Conservation (phyloP, 306 rosid genomes). For the Elaeagnus macrophylla region DNA sequence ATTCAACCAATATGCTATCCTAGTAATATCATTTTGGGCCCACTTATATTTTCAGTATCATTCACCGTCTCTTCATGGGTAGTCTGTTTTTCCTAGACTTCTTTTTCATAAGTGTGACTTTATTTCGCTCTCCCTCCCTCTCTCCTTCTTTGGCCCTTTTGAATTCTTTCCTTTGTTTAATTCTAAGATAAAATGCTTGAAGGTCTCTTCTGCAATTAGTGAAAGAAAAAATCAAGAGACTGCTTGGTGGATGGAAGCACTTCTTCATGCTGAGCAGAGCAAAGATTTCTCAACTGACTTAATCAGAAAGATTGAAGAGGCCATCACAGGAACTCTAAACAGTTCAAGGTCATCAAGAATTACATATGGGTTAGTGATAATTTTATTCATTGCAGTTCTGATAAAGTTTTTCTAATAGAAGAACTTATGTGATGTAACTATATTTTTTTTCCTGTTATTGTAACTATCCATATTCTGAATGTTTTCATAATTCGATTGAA, state of each 20-base stretch:
- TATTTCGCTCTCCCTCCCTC: background rate
- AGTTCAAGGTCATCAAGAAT: constrained; percentile 50
- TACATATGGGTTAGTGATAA: constrained; percentile 52
- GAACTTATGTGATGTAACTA: background rate
- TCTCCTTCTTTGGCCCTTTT: too few species aligned
- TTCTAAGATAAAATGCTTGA: constrained; percentile 11
- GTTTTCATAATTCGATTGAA: background rate
- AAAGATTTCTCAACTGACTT: constrained; percentile 59
- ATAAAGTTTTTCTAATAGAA: background rate
- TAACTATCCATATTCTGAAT: background rate
- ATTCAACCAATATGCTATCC: too few species aligned
- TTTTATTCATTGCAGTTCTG: constrained; percentile 7
- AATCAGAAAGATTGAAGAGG: constrained; percentile 84
- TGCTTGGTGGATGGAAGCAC: constrained; percentile 90
- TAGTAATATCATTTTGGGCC: too few species aligned
- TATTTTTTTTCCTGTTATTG: background rate
- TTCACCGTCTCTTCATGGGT: too few species aligned
- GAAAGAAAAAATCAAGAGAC: constrained; percentile 32
- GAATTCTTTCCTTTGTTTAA: constrained; percentile 4
- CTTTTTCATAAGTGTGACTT: too few species aligned
- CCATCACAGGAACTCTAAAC: constrained; percentile 52
- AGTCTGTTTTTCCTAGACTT: too few species aligned
- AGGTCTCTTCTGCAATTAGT: constrained; percentile 50
- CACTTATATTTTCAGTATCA: too few species aligned
- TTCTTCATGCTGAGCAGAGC: constrained; percentile 66